Conservation (phyloP, 208 protist genomes). For the Crithidia brevicula region DNA sequence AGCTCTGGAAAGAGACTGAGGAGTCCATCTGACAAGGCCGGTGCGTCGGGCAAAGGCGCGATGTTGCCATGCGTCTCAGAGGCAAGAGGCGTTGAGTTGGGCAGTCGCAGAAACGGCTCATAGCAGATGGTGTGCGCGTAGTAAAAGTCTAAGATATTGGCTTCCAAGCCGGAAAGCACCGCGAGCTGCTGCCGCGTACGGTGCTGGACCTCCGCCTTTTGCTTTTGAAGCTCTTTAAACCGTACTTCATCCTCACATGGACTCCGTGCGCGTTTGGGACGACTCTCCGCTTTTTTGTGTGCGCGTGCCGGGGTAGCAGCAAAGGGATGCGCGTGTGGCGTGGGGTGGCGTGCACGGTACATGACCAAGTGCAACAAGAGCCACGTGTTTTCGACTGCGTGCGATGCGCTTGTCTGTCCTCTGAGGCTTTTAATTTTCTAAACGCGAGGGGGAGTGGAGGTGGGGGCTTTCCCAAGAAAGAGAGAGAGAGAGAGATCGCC, state of each 20-base stretch:
- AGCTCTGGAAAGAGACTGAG: conserved; percentile 20
- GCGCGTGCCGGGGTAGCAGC: not conserved
- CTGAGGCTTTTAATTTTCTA: too few relatives aligned
- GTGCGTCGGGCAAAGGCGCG: not conserved
- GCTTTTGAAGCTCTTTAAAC: conserved; percentile 22
- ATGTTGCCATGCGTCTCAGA: not conserved
- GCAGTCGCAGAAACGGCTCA: conserved; percentile 23
- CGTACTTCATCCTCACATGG: conserved; percentile 36
- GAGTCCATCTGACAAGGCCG: not conserved
- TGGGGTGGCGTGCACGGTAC: conserved; percentile 4
- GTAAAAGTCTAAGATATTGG: conserved; percentile 61
- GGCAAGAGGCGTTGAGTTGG: not conserved
- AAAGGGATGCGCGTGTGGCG: not conserved
- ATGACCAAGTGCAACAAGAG: not conserved
- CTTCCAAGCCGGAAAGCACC: conserved; percentile 35
- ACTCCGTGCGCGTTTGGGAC: conserved; percentile 21
- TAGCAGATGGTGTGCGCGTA: conserved; percentile 52
- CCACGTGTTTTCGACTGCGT: too few relatives aligned
- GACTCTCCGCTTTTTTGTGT: conserved; percentile 1
- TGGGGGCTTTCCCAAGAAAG: too few relatives aligned
- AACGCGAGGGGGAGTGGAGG: too few relatives aligned
- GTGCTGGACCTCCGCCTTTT: conserved; percentile 9
- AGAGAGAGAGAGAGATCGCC: too few relatives aligned
- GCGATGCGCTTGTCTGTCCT: too few relatives aligned
- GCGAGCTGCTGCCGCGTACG: conserved; percentile 2